phyloP scores from a whole-genome alignment of 2,329 filamentous ascomycete species.

The Fusarium acutatum region DNA sequence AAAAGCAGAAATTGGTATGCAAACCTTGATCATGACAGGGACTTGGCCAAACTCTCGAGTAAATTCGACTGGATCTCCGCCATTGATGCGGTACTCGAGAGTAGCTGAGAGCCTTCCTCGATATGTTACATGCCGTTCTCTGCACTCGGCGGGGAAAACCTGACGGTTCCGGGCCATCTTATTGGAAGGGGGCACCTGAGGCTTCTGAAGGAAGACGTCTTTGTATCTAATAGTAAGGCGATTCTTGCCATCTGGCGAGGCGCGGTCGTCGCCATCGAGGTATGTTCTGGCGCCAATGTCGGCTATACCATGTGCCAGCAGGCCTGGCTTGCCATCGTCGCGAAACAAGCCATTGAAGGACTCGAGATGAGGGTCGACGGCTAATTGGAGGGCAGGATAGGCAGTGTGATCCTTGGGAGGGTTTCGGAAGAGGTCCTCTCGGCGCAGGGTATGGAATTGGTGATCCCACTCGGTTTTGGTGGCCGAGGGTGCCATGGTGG shows the following conservation, averaged over 20 bases:
- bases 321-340: slow-evolving; percentile 65
- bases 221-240: slow-evolving; percentile 80
- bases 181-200: slow-evolving; percentile 80
- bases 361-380: slow-evolving; percentile 92
- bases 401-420: slow-evolving; percentile 88
- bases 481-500: slow-evolving; percentile 62
- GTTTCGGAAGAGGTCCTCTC: slow-evolving; percentile 88
- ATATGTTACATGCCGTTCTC: slow-evolving; percentile 93
- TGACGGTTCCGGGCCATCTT: slow-evolving; percentile 86
- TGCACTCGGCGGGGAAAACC: slow-evolving; percentile 90
- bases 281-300: slow-evolving; percentile 93
- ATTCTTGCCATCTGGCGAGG: slow-evolving; percentile 70
- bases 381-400: slow-evolving; percentile 84
- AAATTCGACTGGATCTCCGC: slow-evolving; percentile 83
- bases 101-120: slow-evolving; percentile 84
- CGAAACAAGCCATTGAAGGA: slow-evolving; percentile 94
- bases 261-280: slow-evolving; percentile 80
- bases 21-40: slow-evolving; percentile 91
- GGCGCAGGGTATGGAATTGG: slow-evolving; percentile 84
- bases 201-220: slow-evolving; percentile 83
- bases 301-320: slow-evolving; percentile 76
- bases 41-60: slow-evolving; percentile 87
- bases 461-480: slow-evolving; percentile 82
- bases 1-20: slow-evolving; percentile 34
- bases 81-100: slow-evolving; percentile 87